Percentiles rank a stretch among this genome's conserved stretches.
These are phyloP conservation scores for Nectriaceae sp. DNA, from an alignment of 2,329 filamentous ascomycete genomes.

Conservation along the genomic window DNA sequence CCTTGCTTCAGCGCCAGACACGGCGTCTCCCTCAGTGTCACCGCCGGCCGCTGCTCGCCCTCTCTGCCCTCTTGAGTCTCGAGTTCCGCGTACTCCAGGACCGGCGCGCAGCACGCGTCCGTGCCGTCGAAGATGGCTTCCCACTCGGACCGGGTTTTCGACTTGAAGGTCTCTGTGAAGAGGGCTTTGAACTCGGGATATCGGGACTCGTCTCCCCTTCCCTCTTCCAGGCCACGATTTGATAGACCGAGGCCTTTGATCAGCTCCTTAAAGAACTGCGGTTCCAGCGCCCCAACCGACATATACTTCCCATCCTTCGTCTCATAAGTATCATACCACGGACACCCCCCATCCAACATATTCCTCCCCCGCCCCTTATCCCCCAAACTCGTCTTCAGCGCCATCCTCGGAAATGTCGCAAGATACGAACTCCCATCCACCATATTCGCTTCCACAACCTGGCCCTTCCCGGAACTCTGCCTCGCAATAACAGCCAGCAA, in stretches of 20 bases:
- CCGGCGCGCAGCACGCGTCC: conserved; percentile 90
- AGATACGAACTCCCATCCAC: conserved; percentile 85
- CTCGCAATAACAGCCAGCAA: conserved; percentile 75
- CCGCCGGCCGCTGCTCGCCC: conserved; percentile 70
- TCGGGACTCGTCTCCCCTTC: conserved; percentile 58
- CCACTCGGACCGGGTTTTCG: conserved; percentile 76
- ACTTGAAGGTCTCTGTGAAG: conserved; percentile 66
- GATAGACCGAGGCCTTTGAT: conserved; percentile 66
- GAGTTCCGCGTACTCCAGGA: conserved; percentile 75
- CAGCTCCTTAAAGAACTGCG: conserved; percentile 75
- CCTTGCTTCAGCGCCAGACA: conserved; percentile 60
- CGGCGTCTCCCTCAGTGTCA: conserved; percentile 71
- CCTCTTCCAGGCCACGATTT: conserved; percentile 50
- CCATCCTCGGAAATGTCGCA: conserved; percentile 73
- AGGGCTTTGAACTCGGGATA: conserved; percentile 69
- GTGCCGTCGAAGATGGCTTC: conserved; percentile 84
- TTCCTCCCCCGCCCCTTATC: conserved; percentile 69
- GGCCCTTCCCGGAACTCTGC: conserved; percentile 66
- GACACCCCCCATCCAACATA: conserved; percentile 78
- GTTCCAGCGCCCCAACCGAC: conserved; percentile 89
- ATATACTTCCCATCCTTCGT: conserved; percentile 78
- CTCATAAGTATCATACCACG: conserved; percentile 88
- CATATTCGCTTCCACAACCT: conserved; percentile 96
- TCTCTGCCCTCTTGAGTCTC: conserved; percentile 52
- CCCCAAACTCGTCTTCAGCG: conserved; percentile 65